These are phyloP conservation scores for Ramularia endophylla DNA, from an alignment of 2,329 filamentous ascomycete species.

Conservation along the genomic window DNA sequence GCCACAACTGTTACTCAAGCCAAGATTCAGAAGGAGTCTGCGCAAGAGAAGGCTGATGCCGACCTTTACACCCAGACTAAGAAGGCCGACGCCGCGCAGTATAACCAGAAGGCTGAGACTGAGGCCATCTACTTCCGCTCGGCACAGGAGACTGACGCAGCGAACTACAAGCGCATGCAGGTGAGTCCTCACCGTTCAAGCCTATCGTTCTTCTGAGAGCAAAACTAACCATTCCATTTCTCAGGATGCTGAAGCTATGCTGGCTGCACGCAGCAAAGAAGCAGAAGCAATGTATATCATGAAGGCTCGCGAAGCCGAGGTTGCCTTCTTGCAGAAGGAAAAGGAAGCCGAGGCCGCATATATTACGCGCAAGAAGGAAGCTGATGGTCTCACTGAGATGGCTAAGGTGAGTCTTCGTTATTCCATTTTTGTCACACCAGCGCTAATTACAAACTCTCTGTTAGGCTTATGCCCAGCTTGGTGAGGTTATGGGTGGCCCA, in stretches of 20 bases:
- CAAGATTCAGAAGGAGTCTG: constrained; percentile 60
- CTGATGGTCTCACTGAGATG: constrained; percentile 70
- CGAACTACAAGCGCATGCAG: constrained; percentile 30
- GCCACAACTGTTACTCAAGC: constrained; percentile 75
- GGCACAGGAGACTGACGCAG: constrained; percentile 39
- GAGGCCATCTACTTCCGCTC: constrained; percentile 47
- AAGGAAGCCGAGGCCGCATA: constrained; percentile 56
- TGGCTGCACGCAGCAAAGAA: constrained; percentile 18
- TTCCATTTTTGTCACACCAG: too few relatives aligned
- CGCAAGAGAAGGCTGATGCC: constrained; percentile 62
- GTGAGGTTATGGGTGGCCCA: constrained; percentile 69
- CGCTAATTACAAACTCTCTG: too few relatives aligned
- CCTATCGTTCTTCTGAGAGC: too few relatives aligned
- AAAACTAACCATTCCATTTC: too few relatives aligned
- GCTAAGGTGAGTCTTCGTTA: constrained; percentile 44
- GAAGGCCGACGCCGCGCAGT: constrained; percentile 47
- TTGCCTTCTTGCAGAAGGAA: constrained; percentile 29
- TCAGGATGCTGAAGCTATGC: constrained; percentile 24
- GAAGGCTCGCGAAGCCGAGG: constrained; percentile 38
- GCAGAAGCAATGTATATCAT: constrained; percentile 32
- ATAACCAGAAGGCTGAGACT: constrained; percentile 55
- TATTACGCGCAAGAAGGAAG: constrained; percentile 62
- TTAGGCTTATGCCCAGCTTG: constrained; percentile 64
- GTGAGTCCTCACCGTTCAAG: too few relatives aligned
- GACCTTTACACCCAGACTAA: constrained; percentile 45